phyloP scores from a whole-genome alignment of 2,329 filamentous ascomycete species.

The Aspergillus chevalieri region DNA sequence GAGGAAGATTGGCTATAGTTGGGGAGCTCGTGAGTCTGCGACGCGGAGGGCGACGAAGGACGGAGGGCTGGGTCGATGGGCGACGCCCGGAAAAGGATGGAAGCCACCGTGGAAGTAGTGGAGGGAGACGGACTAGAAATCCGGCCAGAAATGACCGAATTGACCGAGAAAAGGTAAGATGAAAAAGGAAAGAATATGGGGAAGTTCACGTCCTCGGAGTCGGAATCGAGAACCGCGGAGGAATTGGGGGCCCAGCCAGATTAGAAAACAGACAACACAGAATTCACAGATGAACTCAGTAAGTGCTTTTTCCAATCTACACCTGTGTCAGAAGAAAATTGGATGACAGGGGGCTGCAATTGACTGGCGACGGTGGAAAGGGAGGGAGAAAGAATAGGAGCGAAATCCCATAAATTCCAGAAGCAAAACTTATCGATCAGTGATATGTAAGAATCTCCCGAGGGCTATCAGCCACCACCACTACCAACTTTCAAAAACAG shows the following conservation, averaged over 20 bases:
- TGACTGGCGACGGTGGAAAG: neutral
- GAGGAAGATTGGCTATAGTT: slow-evolving; percentile 39
- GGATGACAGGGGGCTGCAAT: neutral
- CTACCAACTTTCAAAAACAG: neutral
- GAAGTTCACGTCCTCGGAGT: neutral
- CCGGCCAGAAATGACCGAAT: slow-evolving; percentile 28
- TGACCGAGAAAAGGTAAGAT: slow-evolving; percentile 4
- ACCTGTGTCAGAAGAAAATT: neutral
- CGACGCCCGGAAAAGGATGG: slow-evolving; percentile 54
- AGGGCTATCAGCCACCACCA: neutral
- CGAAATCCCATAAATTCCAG: neutral
- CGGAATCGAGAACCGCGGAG: neutral
- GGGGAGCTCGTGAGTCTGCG: slow-evolving; percentile 27
- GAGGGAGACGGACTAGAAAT: slow-evolving; percentile 29
- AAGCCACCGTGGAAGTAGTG: slow-evolving; percentile 56
- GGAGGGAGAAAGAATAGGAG: neutral
- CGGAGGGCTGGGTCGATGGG: slow-evolving; percentile 47
- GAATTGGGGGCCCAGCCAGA: neutral
- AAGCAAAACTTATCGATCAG: neutral
- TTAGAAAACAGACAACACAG: neutral
- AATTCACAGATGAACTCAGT: neutral
- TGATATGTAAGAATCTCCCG: neutral
- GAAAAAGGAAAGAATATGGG: neutral
- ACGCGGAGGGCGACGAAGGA: slow-evolving; percentile 43
- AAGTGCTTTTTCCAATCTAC: neutral